Percentiles rank a stretch among this genome's conserved stretches.
phyloP scores from a whole-genome alignment of 345 rosid species.

The Bretschneidera sinensis region DNA sequence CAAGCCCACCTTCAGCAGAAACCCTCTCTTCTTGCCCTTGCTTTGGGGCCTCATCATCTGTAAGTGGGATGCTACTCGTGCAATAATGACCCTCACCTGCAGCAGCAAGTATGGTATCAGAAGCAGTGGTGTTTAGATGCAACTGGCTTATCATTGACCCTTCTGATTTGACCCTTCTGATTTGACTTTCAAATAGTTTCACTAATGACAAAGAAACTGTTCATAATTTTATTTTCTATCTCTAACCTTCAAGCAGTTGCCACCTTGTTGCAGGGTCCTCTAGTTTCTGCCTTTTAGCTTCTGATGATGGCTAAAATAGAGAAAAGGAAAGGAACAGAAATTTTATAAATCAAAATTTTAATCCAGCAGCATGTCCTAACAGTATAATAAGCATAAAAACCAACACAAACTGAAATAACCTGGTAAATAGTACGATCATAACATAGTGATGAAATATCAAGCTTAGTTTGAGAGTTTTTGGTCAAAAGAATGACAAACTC shows the following conservation, averaged over 20 bases:
- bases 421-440: too few relatives aligned
- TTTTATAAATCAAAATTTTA: too few relatives aligned
- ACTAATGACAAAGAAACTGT: too few relatives aligned
- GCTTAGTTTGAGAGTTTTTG: too few relatives aligned
- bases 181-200: too few relatives aligned
- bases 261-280: constrained; percentile 10
- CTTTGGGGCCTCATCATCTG: constrained; percentile 19
- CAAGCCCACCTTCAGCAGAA: constrained; percentile 12
- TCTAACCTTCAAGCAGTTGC: background rate
- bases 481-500: too few relatives aligned
- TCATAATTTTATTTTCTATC: background rate
- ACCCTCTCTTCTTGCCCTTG: constrained; percentile 15
- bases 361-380: too few relatives aligned
- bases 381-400: too few relatives aligned
- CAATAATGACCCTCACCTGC: constrained; percentile 31
- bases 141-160: too few relatives aligned
- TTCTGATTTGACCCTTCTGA: too few relatives aligned
- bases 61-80: constrained; percentile 14
- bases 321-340: background rate
- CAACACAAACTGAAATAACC: too few relatives aligned
- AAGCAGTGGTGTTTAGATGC: background rate
- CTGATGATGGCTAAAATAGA: constrained; percentile 13
- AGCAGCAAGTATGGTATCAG: constrained; percentile 22
- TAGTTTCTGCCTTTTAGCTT: constrained; percentile 18
- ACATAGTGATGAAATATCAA: too few relatives aligned